phyloP scores from a whole-genome alignment of 805 yeast genomes.

The Yamadazyma ubonensis region DNA sequence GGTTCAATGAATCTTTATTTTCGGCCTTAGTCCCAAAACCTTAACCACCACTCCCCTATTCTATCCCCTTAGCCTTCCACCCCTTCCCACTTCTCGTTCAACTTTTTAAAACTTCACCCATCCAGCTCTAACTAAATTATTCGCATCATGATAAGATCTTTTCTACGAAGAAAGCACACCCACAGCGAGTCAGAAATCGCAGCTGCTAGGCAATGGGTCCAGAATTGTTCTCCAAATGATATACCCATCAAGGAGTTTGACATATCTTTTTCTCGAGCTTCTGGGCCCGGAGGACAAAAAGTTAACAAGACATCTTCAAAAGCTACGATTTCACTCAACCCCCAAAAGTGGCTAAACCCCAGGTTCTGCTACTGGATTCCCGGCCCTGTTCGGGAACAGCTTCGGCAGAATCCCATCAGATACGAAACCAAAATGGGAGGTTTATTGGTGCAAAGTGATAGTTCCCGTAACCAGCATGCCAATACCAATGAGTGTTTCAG shows the following conservation, averaged over 20 bases:
- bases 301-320: slow-evolving; percentile 73
- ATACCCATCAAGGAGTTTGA: slow-evolving; percentile 50
- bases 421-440: slow-evolving; percentile 57
- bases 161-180: background rate
- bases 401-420: slow-evolving; percentile 40
- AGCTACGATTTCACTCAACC: slow-evolving; percentile 55
- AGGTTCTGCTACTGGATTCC: slow-evolving; percentile 59
- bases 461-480: slow-evolving; percentile 53
- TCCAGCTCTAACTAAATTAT: too few species aligned
- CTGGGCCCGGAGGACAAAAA: slow-evolving; percentile 89
- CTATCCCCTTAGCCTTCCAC: background rate
- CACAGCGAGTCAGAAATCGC: background rate
- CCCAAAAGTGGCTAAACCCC: slow-evolving; percentile 44
- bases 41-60: too few species aligned
- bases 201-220: slow-evolving; percentile 41
- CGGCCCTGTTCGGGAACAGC: slow-evolving; percentile 41
- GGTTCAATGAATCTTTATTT: too few species aligned
- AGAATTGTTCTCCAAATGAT: slow-evolving; percentile 20
- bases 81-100: background rate
- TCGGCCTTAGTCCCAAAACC: too few species aligned
- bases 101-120: too few species aligned
- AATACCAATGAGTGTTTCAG: slow-evolving; percentile 59
- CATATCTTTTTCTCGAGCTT: slow-evolving; percentile 53
- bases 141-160: too few species aligned
- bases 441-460: slow-evolving; percentile 60